Evolutionary conservation across 2,329 filamentous ascomycete species (phyloP).

Genomic region (Penicillium sp.): DNA sequence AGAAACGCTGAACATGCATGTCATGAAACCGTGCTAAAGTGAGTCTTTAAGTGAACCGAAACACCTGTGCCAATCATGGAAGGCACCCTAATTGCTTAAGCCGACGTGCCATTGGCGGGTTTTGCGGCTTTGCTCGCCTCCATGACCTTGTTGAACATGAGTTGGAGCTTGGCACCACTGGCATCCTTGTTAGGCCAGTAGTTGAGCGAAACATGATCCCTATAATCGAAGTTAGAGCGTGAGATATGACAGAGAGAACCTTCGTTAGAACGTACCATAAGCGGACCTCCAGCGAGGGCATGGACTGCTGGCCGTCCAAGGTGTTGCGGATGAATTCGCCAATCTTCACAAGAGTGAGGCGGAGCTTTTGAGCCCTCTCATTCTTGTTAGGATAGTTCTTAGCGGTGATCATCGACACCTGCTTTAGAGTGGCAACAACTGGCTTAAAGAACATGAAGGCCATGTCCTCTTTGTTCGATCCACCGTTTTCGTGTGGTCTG

Average conservation of each 20-base stretch:
- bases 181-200: slow-evolving; percentile 52
- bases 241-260: background rate
- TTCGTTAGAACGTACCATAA: slow-evolving; percentile 43
- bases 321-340: slow-evolving; percentile 49
- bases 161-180: slow-evolving; percentile 37
- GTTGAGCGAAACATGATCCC: slow-evolving; percentile 47
- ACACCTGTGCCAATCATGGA: slow-evolving; percentile 1
- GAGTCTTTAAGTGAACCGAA: slow-evolving; percentile 6
- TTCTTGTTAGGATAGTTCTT: slow-evolving; percentile 47
- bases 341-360: slow-evolving; percentile 47
- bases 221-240: slow-evolving; percentile 31
- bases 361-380: slow-evolving; percentile 46
- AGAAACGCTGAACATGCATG: slow-evolving; percentile 18
- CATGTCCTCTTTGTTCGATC: slow-evolving; percentile 40
- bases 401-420: slow-evolving; percentile 49
- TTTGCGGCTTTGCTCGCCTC: slow-evolving; percentile 32
- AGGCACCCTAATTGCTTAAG: background rate
- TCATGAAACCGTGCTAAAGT: slow-evolving; percentile 17
- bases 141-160: slow-evolving; percentile 42
- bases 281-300: slow-evolving; percentile 44
- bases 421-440: slow-evolving; percentile 45
- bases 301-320: slow-evolving; percentile 40
- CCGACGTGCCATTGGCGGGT: slow-evolving; percentile 30
- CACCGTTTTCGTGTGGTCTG: slow-evolving; percentile 41
- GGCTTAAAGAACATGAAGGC: slow-evolving; percentile 50